Percentiles rank a stretch among this genome's conserved stretches.
Conservation (phyloP, 1,139 yeast species). For the Zhuliangozyma blackwelliae region DNA sequence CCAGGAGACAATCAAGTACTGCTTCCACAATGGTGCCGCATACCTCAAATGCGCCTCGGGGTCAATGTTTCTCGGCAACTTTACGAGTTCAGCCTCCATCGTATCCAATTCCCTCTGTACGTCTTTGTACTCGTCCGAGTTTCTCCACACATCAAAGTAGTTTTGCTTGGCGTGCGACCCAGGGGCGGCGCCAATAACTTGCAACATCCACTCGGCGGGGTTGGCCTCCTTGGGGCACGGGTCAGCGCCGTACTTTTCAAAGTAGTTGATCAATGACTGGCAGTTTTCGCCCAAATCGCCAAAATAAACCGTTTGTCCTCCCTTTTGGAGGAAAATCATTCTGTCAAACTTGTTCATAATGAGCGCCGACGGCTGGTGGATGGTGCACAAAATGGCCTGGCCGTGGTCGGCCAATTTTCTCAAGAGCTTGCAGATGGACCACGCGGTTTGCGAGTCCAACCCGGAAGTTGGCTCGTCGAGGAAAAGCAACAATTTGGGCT, state of each 20-base stretch:
- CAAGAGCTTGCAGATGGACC: constrained; percentile 41
- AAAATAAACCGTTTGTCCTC: constrained; percentile 62
- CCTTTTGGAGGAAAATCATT: constrained; percentile 34
- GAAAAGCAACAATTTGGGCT: constrained; percentile 33
- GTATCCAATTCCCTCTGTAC: constrained; percentile 19
- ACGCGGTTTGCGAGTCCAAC: constrained; percentile 42
- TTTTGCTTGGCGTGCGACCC: constrained; percentile 31
- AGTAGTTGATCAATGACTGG: constrained; percentile 45
- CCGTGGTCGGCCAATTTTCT: constrained; percentile 41
- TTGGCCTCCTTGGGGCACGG: constrained; percentile 44
- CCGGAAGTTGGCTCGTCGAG: constrained; percentile 41
- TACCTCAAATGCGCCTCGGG: constrained; percentile 19
- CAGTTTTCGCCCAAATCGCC: constrained; percentile 62
- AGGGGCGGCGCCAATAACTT: constrained; percentile 44
- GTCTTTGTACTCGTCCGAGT: constrained; percentile 20
- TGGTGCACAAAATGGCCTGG: constrained; percentile 41
- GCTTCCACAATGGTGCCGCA: constrained; percentile 26
- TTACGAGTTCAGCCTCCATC: constrained; percentile 29
- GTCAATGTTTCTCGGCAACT: constrained; percentile 21
- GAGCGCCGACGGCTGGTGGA: constrained; percentile 41
- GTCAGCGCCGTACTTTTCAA: constrained; percentile 50
- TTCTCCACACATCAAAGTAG: constrained; percentile 30
- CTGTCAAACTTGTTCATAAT: constrained; percentile 34
- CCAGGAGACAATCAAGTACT: constrained; percentile 20
- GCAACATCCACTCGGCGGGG: constrained; percentile 57